Evolutionary conservation across 2,329 filamentous ascomycete species (phyloP).

Genomic region (Fonsecaea pedrosoi): DNA sequence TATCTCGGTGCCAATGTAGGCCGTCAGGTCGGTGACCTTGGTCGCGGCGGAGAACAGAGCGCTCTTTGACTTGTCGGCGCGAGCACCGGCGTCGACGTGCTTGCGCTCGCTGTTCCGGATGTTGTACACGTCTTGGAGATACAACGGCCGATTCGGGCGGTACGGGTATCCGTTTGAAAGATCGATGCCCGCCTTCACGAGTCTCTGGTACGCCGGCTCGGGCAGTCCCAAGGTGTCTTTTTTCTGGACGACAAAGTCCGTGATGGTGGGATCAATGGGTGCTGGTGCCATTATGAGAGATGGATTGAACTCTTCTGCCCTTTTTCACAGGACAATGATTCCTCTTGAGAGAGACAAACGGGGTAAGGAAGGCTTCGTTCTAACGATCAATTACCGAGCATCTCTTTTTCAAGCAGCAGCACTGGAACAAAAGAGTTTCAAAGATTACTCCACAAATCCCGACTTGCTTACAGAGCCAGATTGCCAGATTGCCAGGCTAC

Average conservation of each 20-base stretch:
- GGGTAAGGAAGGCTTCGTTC: background rate
- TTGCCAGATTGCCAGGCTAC: background rate
- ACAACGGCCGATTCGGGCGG: constrained; percentile 70
- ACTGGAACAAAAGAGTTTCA: background rate
- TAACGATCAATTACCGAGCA: background rate
- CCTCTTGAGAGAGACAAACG: background rate
- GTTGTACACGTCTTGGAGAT: constrained; percentile 71
- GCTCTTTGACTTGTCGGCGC: constrained; percentile 61
- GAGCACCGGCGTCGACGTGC: constrained; percentile 66
- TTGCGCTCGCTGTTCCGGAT: constrained; percentile 65
- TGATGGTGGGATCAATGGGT: constrained; percentile 67
- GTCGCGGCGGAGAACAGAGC: constrained; percentile 49
- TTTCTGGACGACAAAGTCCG: constrained; percentile 66
- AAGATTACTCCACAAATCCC: background rate
- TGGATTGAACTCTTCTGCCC: background rate
- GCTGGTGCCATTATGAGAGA: constrained; percentile 59
- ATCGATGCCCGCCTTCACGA: constrained; percentile 73
- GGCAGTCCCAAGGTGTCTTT: constrained; percentile 72
- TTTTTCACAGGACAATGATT: background rate
- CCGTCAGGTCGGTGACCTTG: constrained; percentile 58
- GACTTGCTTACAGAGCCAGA: constrained; percentile 20
- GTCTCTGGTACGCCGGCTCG: constrained; percentile 60
- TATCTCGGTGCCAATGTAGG: constrained; percentile 54
- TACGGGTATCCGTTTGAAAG: constrained; percentile 75
- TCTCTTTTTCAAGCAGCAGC: constrained; percentile 16